These are phyloP conservation scores for Populus tremula DNA, from an alignment of 345 rosid genomes.

Conservation along the genomic window DNA sequence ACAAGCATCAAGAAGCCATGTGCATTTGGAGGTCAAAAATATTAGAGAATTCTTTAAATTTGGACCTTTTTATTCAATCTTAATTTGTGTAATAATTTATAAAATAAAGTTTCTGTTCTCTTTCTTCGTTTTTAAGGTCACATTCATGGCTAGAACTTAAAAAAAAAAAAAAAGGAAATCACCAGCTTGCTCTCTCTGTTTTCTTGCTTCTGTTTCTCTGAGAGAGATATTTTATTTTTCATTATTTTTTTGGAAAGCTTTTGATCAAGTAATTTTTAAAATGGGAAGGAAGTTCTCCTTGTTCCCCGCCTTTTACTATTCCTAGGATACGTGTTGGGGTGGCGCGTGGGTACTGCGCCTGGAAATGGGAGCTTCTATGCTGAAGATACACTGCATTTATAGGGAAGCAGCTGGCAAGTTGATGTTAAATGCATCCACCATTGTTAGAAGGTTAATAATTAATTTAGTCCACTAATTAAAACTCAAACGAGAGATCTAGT, in stretches of 20 bases:
- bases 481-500: too few species aligned
- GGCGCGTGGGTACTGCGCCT: slow-evolving; percentile 31
- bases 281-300: slow-evolving; percentile 1
- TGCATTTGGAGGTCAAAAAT: slow-evolving; percentile 63
- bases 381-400: too few species aligned
- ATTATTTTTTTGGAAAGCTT: background rate
- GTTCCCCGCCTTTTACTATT: slow-evolving; percentile 40
- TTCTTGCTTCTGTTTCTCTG: background rate
- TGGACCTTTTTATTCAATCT: slow-evolving; percentile 11
- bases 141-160: slow-evolving; percentile 18
- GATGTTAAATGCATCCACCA: too few species aligned
- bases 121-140: slow-evolving; percentile 16
- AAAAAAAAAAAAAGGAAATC: background rate
- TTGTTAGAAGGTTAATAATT: too few species aligned
- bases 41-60: slow-evolving; percentile 35
- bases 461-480: too few species aligned
- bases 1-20: slow-evolving; percentile 48
- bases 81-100: slow-evolving; percentile 11
- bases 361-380: background rate
- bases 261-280: slow-evolving; percentile 6
- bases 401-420: too few species aligned
- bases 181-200: background rate
- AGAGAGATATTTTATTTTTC: background rate
- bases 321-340: slow-evolving; percentile 34
- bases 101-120: background rate